A percentile compares a stretch with the other conserved stretches of the same genome.
phyloP scores from a whole-genome alignment of 768 basidiomycete genomes.

The Boletus sp. region DNA sequence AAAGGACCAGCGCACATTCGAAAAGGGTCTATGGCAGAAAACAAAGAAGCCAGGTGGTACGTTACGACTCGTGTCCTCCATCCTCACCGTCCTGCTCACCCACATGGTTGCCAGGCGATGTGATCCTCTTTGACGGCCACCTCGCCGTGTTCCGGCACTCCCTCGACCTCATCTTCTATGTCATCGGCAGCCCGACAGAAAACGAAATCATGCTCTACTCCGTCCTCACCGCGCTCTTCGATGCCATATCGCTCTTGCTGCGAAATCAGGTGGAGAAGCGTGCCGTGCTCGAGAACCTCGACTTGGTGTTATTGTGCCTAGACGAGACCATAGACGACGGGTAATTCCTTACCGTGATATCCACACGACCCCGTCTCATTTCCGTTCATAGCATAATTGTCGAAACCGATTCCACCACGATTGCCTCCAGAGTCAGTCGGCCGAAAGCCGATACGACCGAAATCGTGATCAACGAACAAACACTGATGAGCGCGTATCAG shows the following conservation, averaged over 20 bases:
- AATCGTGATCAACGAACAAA: slow-evolving; percentile 98
- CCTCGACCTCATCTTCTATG: slow-evolving; percentile 92
- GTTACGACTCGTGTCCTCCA: slow-evolving; percentile 18
- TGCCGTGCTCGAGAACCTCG: slow-evolving; percentile 90
- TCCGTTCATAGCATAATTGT: slow-evolving; percentile 75
- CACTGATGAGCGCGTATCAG: slow-evolving; percentile 89
- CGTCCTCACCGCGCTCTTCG: slow-evolving; percentile 81
- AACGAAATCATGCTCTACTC: slow-evolving; percentile 95
- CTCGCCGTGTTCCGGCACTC: slow-evolving; percentile 94
- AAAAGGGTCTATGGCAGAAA: slow-evolving; percentile 94
- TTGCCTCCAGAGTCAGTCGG: slow-evolving; percentile 90
- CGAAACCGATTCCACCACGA: slow-evolving; percentile 94
- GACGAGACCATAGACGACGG: slow-evolving; percentile 99
- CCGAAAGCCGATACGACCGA: slow-evolving; percentile 93
- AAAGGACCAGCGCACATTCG: slow-evolving; percentile 94
- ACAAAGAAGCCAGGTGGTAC: slow-evolving; percentile 91
- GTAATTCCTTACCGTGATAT: slow-evolving; percentile 45
- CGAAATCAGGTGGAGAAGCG: slow-evolving; percentile 95
- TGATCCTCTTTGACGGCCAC: slow-evolving; percentile 86
- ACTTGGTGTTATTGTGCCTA: slow-evolving; percentile 85
- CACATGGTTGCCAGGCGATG: slow-evolving; percentile 62
- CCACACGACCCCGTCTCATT: slow-evolving; percentile 6
- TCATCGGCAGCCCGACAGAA: slow-evolving; percentile 82
- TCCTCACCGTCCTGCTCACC: not conserved
- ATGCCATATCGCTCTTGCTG: slow-evolving; percentile 82